Evolutionary conservation across 225 moss, liverwort and hornwort species (phyloP).

Genomic region (Neckera pumila): DNA sequence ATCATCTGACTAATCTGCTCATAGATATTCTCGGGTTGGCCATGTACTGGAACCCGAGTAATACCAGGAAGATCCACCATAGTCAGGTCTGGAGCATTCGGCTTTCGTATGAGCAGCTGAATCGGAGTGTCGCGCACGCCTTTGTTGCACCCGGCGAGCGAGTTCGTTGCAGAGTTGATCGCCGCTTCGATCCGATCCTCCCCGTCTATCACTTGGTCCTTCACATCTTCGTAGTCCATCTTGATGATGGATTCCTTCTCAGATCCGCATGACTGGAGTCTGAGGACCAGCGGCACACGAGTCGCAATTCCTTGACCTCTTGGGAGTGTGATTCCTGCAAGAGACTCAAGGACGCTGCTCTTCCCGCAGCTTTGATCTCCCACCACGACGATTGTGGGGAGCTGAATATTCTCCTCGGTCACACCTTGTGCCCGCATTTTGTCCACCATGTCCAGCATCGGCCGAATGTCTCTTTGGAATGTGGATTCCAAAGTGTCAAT

Average conservation of each 20-base stretch:
- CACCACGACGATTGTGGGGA: not conserved
- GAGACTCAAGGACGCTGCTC: conserved; percentile 5
- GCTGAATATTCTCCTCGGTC: not conserved
- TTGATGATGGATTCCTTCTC: not conserved
- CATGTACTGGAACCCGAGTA: conserved; percentile 7
- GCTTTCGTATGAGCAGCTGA: not conserved
- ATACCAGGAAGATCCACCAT: conserved; percentile 20
- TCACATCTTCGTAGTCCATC: not conserved
- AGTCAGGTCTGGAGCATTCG: not conserved
- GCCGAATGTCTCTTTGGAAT: not conserved
- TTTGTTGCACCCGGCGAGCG: not conserved
- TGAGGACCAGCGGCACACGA: not conserved
- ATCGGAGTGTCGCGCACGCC: not conserved
- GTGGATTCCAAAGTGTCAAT: not conserved
- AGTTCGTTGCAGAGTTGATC: not conserved
- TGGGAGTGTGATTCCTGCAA: not conserved
- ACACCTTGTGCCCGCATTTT: conserved; percentile 3
- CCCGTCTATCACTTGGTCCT: not conserved
- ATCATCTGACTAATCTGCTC: conserved; percentile 5
- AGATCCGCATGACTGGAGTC: not conserved
- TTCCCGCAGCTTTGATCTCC: conserved; percentile 17
- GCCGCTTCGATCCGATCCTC: not conserved
- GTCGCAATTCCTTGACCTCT: conserved; percentile 8
- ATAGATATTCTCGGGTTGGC: not conserved
- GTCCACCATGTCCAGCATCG: conserved; percentile 2